Percentiles rank a stretch among this genome's conserved stretches.
These are phyloP conservation scores for Hevea brasiliensis DNA, from an alignment of 345 rosid species.

Conservation along the genomic window DNA sequence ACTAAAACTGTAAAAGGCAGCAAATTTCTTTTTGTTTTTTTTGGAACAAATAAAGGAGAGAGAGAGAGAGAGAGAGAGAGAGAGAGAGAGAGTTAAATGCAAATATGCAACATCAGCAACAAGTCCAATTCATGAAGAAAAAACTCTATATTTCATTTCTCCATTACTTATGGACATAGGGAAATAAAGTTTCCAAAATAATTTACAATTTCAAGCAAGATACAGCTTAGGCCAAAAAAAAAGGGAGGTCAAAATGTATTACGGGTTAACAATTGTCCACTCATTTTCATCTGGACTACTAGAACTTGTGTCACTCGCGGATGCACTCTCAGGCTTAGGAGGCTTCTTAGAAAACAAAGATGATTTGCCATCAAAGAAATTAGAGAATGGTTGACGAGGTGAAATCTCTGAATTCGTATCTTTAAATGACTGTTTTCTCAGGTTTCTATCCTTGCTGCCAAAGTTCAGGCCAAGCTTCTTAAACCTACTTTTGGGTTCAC, in stretches of 20 bases:
- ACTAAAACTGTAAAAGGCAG: no score
- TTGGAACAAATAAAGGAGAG: no score
- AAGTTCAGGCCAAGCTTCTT: slow-evolving; percentile 68
- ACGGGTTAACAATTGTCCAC: slow-evolving; percentile 56
- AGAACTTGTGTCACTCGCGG: slow-evolving; percentile 28
- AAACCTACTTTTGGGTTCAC: slow-evolving; percentile 59
- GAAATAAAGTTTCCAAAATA: slow-evolving; percentile 10
- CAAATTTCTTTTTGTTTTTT: no score
- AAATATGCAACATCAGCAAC: not conserved
- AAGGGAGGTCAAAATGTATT: not conserved
- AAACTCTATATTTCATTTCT: slow-evolving; percentile 13
- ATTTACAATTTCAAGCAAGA: slow-evolving; percentile 25
- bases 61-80: no score
- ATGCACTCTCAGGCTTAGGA: slow-evolving; percentile 52
- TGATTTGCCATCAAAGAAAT: slow-evolving; percentile 79
- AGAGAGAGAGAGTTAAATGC: no score
- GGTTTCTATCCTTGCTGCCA: slow-evolving; percentile 58
- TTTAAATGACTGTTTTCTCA: slow-evolving; percentile 42
- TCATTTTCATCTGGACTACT: slow-evolving; percentile 44
- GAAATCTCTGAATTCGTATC: slow-evolving; percentile 45
- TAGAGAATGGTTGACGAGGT: slow-evolving; percentile 62
- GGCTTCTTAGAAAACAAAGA: slow-evolving; percentile 74
- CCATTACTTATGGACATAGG: not conserved
- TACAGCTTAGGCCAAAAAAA: slow-evolving; percentile 3
- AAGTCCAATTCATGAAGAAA: not conserved